Base-by-base conservation (phyloP, 495 filamentous ascomycete genomes). In the Aspergillus steynii region DNA sequence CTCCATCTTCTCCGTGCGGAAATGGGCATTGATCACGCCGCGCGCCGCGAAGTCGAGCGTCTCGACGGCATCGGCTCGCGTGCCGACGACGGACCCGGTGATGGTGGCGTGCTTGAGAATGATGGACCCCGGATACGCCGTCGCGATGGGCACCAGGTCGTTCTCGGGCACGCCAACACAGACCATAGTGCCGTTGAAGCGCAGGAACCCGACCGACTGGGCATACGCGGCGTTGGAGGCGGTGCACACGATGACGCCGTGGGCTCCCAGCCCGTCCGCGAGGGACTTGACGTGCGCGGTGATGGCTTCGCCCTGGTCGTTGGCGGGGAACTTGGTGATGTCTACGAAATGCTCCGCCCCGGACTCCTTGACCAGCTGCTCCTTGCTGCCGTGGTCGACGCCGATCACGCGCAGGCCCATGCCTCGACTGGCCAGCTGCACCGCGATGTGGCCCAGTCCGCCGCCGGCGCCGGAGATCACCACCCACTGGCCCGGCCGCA, bases 301-400 rank as follows among this genome's bases (percentile, higher is more conserved):
- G 31, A 88, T 73, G 0, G 71, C 77, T 15, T 68, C 72, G 32
- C 71, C 71, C 6, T 77, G 74, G 31, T 84, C 80, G 63, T 82
- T 80, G 12, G 69, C 71, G 1, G 74, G 73, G 65, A 81, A 82
- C 59, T 84, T 78, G n/a, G 83, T 85, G 53, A 87, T 71, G 59
- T 88, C 87, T 58, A 92, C 75, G 68, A 91, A 91, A 58, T 82
- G 77, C 70, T 91, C 88, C 2, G 88, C 88, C 1, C 89, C 89
- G 37, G 76, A 85, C 0, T 79, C 77, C 26, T 80, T 78, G 29
- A 86, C 82, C n/a, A 88, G 64, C 2, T 81, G 72, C 59, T 84
- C 80, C 67, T 91, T 91, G 56, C 76, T 80, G 52, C 85, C 83
- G 65, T 82, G 76, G 71, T 91, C 89, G 68, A 91, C 83, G 28